Evolutionary conservation across 2,329 filamentous ascomycete species (phyloP).

Genomic region (Cladobotryum mycophilum): DNA sequence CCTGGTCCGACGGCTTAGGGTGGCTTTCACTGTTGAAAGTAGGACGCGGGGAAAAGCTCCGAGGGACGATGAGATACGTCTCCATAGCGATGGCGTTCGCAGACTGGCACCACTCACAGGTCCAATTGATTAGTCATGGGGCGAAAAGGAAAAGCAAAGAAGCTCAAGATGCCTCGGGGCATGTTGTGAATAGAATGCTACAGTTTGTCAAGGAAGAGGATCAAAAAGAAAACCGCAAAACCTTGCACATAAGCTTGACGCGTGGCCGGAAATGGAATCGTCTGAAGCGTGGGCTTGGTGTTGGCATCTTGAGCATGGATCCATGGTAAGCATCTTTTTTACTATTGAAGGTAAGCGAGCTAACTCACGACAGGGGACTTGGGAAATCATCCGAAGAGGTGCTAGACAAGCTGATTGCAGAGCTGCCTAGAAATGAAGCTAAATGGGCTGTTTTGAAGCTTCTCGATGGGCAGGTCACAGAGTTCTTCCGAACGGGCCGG

Average conservation of each 20-base stretch:
- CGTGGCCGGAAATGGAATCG: slow-evolving; percentile 8
- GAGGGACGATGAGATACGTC: background rate
- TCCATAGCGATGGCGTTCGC: slow-evolving; percentile 2
- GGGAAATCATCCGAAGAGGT: slow-evolving; percentile 5
- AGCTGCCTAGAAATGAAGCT: slow-evolving; percentile 1
- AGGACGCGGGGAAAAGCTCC: background rate
- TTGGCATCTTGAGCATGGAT: slow-evolving; percentile 7
- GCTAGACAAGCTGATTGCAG: slow-evolving; percentile 3
- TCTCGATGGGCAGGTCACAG: slow-evolving; percentile 4
- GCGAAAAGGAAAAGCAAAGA: background rate
- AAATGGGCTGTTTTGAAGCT: slow-evolving; percentile 8
- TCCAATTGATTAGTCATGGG: background rate
- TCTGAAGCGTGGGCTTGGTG: slow-evolving; percentile 3
- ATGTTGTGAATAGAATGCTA: slow-evolving; percentile 1
- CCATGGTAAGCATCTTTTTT: slow-evolving; percentile 6
- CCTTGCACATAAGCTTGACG: background rate
- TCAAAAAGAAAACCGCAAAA: slow-evolving; percentile 2
- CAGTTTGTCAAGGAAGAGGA: background rate
- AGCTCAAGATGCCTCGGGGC: background rate
- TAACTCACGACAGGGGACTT: slow-evolving; percentile 3
- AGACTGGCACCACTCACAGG: slow-evolving; percentile 2
- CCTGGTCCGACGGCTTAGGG: background rate
- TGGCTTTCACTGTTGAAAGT: background rate
- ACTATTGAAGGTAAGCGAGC: background rate
- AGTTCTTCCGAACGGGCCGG: slow-evolving; percentile 3